Evolutionary conservation across 2,329 filamentous ascomycete species (phyloP), one percentile per base, ranked within the genome.

Genomic region (Acrodontium crateriforme): DNA sequence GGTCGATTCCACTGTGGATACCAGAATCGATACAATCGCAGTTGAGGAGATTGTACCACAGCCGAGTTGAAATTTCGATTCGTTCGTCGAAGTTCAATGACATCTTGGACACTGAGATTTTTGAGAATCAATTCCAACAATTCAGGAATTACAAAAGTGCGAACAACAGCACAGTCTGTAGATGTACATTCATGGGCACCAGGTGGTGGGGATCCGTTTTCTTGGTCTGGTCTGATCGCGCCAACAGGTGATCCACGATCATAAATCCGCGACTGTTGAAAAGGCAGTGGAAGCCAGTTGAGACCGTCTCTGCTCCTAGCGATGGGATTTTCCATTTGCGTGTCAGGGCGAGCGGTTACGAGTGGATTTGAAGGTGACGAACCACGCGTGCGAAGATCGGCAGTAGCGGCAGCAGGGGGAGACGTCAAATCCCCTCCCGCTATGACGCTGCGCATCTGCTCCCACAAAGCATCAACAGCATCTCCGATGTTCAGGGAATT

Each of bases 11-110:
- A 49, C 10, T 40, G 37, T 12, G 41, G 34, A 11, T 34, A 25
- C 12, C 34, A 27, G 29, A 47, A 47, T 9, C 37, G 23, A 28
- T 46, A 39, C 7, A 40, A 28, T 13, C 39, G 39, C n/a, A 49
- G 35, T 12, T 25, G 21, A 10, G 40, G 46, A 7, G 43, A 46
- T n/a, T 35, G 16, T 7, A 18, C 16, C 9, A 42, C 35, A 4
- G 36, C 25, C 4, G 25, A 22, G 13, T 32, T 27, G 40, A 44
- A 47, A 7, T 28, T 28, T 7, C 18, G 32, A 28, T 28, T 40
- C 9, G 41, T 40, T 8, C 23, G 31, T 3, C 38, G 37, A 3
- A 42, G 28, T 2, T 16, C 20, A 2, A 44, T 25, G 18, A 49
- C 29, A 18, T 42, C 24, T 6, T 18, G 15, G n/a, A 41, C 38